Evolutionary conservation across 2,329 filamentous ascomycete species (phyloP), one percentile per base, ranked within the genome.

Genomic region (Xylaria sp.): DNA sequence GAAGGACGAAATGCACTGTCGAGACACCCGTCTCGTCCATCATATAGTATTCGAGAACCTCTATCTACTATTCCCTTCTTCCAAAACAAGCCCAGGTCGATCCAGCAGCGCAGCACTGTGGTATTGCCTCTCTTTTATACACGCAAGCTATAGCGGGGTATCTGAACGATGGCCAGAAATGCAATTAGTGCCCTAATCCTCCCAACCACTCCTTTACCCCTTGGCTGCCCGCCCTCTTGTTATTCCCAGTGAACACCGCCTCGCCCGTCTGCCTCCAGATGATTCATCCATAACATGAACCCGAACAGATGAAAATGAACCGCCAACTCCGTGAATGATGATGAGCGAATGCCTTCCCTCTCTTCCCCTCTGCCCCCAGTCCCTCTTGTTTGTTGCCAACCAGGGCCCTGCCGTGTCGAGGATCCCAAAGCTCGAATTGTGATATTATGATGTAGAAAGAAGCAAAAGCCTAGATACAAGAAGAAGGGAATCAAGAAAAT

Each of bases 251-350:
- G 5, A 19, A 21, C 29, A 7, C 26, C 29, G 42, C 6, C 37
- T 44, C 24, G 38, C 24, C 18, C 38, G 19, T n/a, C 21, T 29
- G 44, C 16, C 29, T 13, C 29, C 29, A 39, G 21, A 56, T 63
- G 56, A 53, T 57, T 60, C 51, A 26, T 60, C 61, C 51, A 52
- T 59, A 46, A 49, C 40, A 42, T 54, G 34, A 54, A 44, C 43
- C 26, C 21, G 26, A 39, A 58, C 56, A 59, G 43, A 61, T 50
- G 43, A 58, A 52, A 59, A 38, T 34, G 38, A 47, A 50, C 39
- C 48, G 20, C 48, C 41, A 60, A 60, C 58, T 47, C 60, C 51
- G 38, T 20, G 46, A 43, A 44, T 54, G 17, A 42, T 38, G 41
- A 58, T 60, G 50, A 56, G 43, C 50, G 49, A 57, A 55, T 50